Percentiles rank a stretch among this genome's conserved stretches.
These are phyloP conservation scores for Kondoa malvinella DNA, from an alignment of 768 basidiomycete species.

Conservation along the genomic window DNA sequence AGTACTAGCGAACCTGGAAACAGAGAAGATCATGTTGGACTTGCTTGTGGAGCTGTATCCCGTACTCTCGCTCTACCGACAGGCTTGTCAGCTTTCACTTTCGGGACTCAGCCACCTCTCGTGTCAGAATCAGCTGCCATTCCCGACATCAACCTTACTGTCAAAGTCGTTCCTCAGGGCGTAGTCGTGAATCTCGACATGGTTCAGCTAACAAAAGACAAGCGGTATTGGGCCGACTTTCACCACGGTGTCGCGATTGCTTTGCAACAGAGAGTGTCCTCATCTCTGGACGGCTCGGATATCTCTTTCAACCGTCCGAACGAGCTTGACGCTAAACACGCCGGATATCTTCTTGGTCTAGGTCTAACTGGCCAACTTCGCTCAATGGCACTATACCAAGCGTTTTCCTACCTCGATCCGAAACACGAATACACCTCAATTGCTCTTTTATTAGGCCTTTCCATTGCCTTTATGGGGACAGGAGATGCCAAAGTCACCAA, in stretches of 20 bases:
- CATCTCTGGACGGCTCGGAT: conserved; percentile 76
- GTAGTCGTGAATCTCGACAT: conserved; percentile 24
- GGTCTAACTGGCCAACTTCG: conserved; percentile 81
- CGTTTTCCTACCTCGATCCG: conserved; percentile 82
- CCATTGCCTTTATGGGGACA: conserved; percentile 73
- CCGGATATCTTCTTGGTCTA: conserved; percentile 84
- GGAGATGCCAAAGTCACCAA: conserved; percentile 77
- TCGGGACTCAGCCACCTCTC: conserved; percentile 57
- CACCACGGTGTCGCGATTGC: conserved; percentile 93
- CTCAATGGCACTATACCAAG: conserved; percentile 65
- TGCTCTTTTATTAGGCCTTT: conserved; percentile 78
- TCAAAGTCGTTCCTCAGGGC: conserved; percentile 29
- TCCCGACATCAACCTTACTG: conserved; percentile 31
- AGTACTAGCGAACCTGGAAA: conserved; percentile 7
- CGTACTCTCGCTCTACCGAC: conserved; percentile 77
- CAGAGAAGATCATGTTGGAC: conserved; percentile 54
- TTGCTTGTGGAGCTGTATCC: conserved; percentile 62
- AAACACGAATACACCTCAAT: conserved; percentile 93
- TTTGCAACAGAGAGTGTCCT: conserved; percentile 59
- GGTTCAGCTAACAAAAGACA: conserved; percentile 38
- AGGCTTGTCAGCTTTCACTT: conserved; percentile 82
- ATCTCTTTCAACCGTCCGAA: conserved; percentile 81
- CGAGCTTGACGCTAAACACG: conserved; percentile 79
- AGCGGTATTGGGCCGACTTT: conserved; percentile 82
- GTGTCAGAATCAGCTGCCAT: conserved; percentile 34